These are phyloP conservation scores for Lomentospora prolificans DNA, from an alignment of 2,329 filamentous ascomycete species.

Conservation along the genomic window DNA sequence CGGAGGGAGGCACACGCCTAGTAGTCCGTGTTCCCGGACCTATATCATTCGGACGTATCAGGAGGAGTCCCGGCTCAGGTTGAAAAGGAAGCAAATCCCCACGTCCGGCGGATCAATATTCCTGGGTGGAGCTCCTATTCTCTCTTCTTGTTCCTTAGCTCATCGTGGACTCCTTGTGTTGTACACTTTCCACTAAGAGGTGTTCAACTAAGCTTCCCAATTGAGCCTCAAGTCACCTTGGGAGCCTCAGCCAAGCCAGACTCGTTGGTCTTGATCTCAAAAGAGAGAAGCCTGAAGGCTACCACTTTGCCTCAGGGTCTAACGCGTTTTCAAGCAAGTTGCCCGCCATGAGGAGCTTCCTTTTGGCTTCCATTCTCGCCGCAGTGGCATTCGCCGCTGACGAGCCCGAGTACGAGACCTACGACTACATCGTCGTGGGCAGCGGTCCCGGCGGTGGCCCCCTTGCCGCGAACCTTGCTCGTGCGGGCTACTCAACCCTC, in stretches of 20 bases:
- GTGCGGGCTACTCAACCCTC: conserved; percentile 48
- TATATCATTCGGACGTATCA: no score
- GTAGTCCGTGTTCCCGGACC: no score
- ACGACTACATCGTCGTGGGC: conserved; percentile 53
- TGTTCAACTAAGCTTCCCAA: neutral
- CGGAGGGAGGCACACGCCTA: no score
- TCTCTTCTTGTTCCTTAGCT: neutral
- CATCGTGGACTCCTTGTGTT: neutral
- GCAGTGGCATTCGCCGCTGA: neutral
- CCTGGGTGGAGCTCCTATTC: neutral
- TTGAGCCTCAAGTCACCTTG: neutral
- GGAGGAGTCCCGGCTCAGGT: no score
- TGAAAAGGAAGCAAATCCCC: neutral
- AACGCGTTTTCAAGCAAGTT: neutral
- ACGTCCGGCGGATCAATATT: neutral
- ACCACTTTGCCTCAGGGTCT: no score
- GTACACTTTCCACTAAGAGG: neutral
- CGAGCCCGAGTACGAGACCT: conserved; percentile 11
- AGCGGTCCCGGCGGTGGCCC: conserved; percentile 52
- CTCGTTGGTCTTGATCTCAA: no score
- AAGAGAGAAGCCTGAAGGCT: no score
- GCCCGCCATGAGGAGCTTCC: neutral
- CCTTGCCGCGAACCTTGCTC: conserved; percentile 46
- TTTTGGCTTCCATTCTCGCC: conserved; percentile 1
- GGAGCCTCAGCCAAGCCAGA: neutral